A percentile compares a stretch with the other conserved stretches of the same genome.
These are phyloP conservation scores for Beauveria medogensis DNA, from an alignment of 2,329 filamentous ascomycete genomes.

Conservation along the genomic window DNA sequence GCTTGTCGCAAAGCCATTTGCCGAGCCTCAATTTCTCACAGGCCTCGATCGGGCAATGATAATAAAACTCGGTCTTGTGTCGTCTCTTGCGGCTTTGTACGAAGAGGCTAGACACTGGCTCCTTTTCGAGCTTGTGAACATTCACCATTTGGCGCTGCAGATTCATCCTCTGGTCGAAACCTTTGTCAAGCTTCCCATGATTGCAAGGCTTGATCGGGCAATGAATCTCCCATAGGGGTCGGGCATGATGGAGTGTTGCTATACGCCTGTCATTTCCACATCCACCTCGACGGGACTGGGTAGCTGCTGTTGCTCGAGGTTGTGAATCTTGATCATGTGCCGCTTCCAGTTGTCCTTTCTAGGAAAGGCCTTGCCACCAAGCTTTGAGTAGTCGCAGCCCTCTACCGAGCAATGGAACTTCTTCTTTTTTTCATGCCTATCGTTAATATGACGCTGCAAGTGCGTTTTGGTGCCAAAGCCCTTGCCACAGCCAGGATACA, in stretches of 20 bases:
- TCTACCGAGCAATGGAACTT: slow-evolving; percentile 50
- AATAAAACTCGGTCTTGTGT: too few species aligned
- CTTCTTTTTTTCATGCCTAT: slow-evolving; percentile 51
- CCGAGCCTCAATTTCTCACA: too few species aligned
- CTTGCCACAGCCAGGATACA: slow-evolving; percentile 43
- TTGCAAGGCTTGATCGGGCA: too few species aligned
- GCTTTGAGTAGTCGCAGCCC: slow-evolving; percentile 47
- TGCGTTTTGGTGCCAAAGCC: slow-evolving; percentile 55
- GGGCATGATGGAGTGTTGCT: not conserved
- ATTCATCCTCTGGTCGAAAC: too few species aligned
- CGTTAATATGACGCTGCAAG: slow-evolving; percentile 53
- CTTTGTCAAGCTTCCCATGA: too few species aligned
- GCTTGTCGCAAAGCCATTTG: too few species aligned
- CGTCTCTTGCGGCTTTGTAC: too few species aligned
- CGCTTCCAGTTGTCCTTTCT: slow-evolving; percentile 56
- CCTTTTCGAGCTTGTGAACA: too few species aligned
- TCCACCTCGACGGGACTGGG: slow-evolving; percentile 36
- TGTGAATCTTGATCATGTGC: slow-evolving; percentile 54
- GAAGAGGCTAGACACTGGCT: too few species aligned
- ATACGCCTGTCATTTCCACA: slow-evolving; percentile 17
- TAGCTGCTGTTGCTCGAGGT: slow-evolving; percentile 30
- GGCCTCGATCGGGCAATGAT: too few species aligned
- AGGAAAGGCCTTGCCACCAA: slow-evolving; percentile 50
- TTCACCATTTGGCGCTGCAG: too few species aligned
- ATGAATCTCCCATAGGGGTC: not conserved